Base-by-base conservation (phyloP, 345 rosid species). In the Eucalyptus dawsonii region DNA sequence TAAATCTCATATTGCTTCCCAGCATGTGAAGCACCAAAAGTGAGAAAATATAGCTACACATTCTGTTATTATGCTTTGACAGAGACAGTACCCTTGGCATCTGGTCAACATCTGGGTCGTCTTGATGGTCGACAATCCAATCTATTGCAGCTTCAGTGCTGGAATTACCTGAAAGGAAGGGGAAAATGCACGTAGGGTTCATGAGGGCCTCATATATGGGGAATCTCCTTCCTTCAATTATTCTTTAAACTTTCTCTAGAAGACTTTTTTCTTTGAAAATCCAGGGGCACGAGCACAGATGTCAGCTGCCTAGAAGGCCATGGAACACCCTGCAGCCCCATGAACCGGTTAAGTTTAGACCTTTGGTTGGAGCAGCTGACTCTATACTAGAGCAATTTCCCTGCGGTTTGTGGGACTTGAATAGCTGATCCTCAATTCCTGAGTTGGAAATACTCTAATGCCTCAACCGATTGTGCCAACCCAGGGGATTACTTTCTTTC, bases 101-200 rank as follows among this genome's bases (percentile, higher is more conserved):
- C 51, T 94, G 90, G n/a, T 97, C 96, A 86, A 92, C 89, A 42
- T 95, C 95, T 19, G 95, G 89, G 88, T 95, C 97, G 47, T 92
- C 93, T 90, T 95, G 97, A 87, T 96, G 98, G 92, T 96, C 96
- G 87, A 95, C 86, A 90, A 96, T 87, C 99, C 99, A 97, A 91
- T 94, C 92, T 88, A 96, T 93, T 89, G 99, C 99, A 89, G 92
- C 93, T 89, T 95, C 97, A 54, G 94, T 87, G 87, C 90, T 91
- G 88, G 91, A 45, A 93, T 95, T 97, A 45, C 99, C 99, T 97
- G 89, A 44, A 88, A 29, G 54, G 58, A 42, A 31, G 24, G 62
- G 34, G 17, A 58, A 22, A 51, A 62, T 65, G 24, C 45, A 53
- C 72, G 22, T 25, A 88, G 21, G 81, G 40, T 22, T 40, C 8